Evolutionary conservation across 2,329 filamentous ascomycete species (phyloP).

Genomic region (Claviceps sp.): DNA sequence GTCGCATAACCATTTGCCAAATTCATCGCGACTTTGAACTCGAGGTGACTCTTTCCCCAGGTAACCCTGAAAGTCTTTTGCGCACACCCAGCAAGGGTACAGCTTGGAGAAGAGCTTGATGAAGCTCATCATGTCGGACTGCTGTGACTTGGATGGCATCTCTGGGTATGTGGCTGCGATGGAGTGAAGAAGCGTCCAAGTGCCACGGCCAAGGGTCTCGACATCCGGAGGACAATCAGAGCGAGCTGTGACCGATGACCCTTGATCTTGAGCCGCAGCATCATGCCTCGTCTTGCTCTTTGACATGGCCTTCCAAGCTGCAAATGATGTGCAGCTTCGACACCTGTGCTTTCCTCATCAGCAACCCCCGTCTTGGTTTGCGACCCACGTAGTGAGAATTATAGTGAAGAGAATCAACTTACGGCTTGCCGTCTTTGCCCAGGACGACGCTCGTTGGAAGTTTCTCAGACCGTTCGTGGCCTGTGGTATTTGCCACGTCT

Average conservation of each 20-base stretch:
- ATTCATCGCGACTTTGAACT: constrained; percentile 48
- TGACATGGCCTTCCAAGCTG: constrained; percentile 15
- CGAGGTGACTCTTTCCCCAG: constrained; percentile 57
- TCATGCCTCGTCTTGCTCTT: constrained; percentile 15
- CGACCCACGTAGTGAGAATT: background rate
- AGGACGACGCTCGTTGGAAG: constrained; percentile 61
- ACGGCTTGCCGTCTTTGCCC: constrained; percentile 77
- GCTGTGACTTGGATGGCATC: constrained; percentile 51
- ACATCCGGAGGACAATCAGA: constrained; percentile 82
- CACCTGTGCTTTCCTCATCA: constrained; percentile 13
- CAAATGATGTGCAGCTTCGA: constrained; percentile 20
- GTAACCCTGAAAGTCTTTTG: constrained; percentile 78
- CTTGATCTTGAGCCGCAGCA: constrained; percentile 7
- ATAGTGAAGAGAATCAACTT: constrained; percentile 22
- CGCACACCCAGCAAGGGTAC: constrained; percentile 94
- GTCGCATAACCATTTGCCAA: constrained; percentile 71
- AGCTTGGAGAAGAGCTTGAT: constrained; percentile 68
- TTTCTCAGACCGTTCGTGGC: constrained; percentile 31
- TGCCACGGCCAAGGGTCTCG: constrained; percentile 69
- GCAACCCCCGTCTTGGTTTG: background rate
- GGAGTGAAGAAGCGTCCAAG: constrained; percentile 88
- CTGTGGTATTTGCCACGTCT: constrained; percentile 11
- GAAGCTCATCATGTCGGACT: constrained; percentile 66
- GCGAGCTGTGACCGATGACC: constrained; percentile 18
- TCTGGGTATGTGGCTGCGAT: constrained; percentile 79